These are phyloP conservation scores for Vigna trinervia DNA, from an alignment of 306 rosid genomes.

Conservation along the genomic window DNA sequence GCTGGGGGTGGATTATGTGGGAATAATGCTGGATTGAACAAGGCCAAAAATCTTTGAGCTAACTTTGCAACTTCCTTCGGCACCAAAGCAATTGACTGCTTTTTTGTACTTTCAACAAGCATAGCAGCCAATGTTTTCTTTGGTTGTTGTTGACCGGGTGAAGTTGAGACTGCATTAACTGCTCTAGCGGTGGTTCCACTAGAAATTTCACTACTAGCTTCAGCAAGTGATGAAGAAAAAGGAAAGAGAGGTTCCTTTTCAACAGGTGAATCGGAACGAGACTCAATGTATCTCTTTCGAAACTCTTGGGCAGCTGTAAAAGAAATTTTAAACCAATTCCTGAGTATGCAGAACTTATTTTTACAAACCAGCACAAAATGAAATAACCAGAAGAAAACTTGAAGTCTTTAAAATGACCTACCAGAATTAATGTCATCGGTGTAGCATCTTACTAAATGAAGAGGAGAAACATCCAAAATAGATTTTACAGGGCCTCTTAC, in stretches of 20 bases:
- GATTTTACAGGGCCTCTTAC: constrained; percentile 65
- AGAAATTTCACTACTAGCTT: constrained; percentile 55
- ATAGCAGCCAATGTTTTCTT: constrained; percentile 90
- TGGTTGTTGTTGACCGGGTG: constrained; percentile 63
- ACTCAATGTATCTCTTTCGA: constrained; percentile 67
- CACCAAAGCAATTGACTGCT: constrained; percentile 86
- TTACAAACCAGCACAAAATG: constrained; percentile 39
- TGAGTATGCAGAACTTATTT: constrained; percentile 45
- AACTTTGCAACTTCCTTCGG: constrained; percentile 80
- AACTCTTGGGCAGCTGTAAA: constrained; percentile 71
- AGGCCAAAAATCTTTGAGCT: constrained; percentile 69
- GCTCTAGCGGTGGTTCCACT: constrained; percentile 49
- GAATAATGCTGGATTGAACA: constrained; percentile 85
- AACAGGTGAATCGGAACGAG: constrained; percentile 54
- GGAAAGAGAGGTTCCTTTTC: constrained; percentile 85
- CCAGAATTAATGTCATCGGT: constrained; percentile 72
- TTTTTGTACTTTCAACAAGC: constrained; percentile 91
- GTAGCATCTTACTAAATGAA: constrained; percentile 69
- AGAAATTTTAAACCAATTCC: constrained; percentile 49
- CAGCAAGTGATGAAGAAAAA: constrained; percentile 54
- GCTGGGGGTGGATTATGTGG: constrained; percentile 89
- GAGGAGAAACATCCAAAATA: constrained; percentile 81
- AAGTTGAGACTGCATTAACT: constrained; percentile 50
- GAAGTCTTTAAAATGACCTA: constrained; percentile 49
- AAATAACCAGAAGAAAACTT: constrained; percentile 41